Base-by-base conservation (phyloP, 129 eudicot genomes). In the Lactuca saligna region DNA sequence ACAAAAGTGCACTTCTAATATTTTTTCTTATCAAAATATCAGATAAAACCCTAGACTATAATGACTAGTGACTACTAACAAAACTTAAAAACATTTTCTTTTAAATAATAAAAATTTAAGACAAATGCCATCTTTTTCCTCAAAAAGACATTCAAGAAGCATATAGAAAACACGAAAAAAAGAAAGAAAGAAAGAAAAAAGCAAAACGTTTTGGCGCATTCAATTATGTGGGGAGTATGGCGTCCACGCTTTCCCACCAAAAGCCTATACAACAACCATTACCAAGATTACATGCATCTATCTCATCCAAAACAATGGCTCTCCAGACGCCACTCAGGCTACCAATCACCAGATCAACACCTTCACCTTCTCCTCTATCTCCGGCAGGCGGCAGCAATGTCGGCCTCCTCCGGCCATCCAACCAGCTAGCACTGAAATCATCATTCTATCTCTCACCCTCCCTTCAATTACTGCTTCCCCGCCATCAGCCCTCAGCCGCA, bases 201-300 rank as follows among this genome's bases (percentile, higher is more conserved):
- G 72, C 69, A 54, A 66, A 42, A 58, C 61, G 57, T 14, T 60
- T 15, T 37, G 64, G 62, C 70, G 25, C 69, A 50, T 38, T 63
- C 42, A 72, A 64, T 70, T 85, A 69, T 81, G 93, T 85, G 91
- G 94, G 96, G 84, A 80, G 88, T 69, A 87, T 80, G 91, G 77
- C 78, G 17, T 82, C 97, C 97, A 90, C 97, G 88, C 95, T 80
- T 87, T 57, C 68, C 70, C 71, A 57, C 62, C 70, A 50, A 62
- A 70, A 57, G 35, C 83, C 76, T 50, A 46, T 49, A 46, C 67
- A 65, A 68, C 77, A 65, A 68, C 77, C 77, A 74, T 67, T 31
- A 39, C 69, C 41, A 48, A 32, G 61, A 34, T 34, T 29, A 44
- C 75, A 59, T 41, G 48, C 44, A 60, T 51, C 49, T 5, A 54